Base-by-base conservation (phyloP, 2,329 filamentous ascomycete species). In the Calonectria hawksworthii region DNA sequence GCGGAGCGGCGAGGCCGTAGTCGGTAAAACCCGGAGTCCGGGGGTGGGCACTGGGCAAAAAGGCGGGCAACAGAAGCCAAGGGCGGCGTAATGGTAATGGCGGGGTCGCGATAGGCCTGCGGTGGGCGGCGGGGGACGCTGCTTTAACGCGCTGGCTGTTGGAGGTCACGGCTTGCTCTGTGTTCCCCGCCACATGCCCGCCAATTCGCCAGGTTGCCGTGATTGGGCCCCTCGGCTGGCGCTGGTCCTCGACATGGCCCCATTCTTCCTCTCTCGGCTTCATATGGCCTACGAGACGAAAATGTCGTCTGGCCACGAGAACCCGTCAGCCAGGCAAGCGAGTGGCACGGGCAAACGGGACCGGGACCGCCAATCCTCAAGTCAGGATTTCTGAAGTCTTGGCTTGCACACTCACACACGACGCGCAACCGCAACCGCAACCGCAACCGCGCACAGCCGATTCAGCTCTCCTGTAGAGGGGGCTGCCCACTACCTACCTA, bases 61-160 rank as follows among this genome's bases (percentile, higher is more conserved):
- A n/a, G 52, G 52, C 38, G 50, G 34, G 65, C 50, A 47, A 4
- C 34, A 56, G 65, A n/a, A 61, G 41, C 66, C 28, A 61, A 50
- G 28, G 65, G 54, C 61, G 41, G 63, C 59, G 69, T 52, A 70
- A 63, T 73, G 73, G 74, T 81, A 86, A 86, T 86, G 78, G 81
- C 81, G 82, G 82, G 82, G 82, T 80, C 78, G 66, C 80, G 74
- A 85, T 85, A 83, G 83, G 83, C 76, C 75, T 64, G 61, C 50
- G 36, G 36, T 18, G 50, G 44, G 36, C 47, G 34, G 7, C 21
- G n/a, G 28, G 54, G 32, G 36, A 64, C 64, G 72, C 75, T 68
- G 78, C 76, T 80, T 78, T 77, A 77, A 69, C 23, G 26, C 41
- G 18, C 13, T 30, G 18, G 6, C 36, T 54, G 10, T 8, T 11